Base-by-base conservation (phyloP, 257 asterid species). In the Orobanche coerulescens region DNA sequence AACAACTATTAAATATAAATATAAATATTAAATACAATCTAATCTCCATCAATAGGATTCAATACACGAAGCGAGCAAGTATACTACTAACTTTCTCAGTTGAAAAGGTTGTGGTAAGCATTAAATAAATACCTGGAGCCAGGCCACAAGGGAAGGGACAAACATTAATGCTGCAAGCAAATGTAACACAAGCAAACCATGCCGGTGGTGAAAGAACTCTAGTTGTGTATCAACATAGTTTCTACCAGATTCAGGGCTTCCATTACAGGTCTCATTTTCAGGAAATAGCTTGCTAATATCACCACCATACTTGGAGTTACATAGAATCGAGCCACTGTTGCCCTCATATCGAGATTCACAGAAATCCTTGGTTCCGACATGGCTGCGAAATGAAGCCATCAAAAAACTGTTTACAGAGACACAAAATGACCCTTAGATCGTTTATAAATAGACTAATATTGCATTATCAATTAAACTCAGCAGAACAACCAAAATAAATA, bases 321-420 rank as follows among this genome's bases (percentile, higher is more conserved):
- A 69, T 43, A 62, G 84, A 71, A 36, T 48, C 7, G 75, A 62
- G 58, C 58, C 71, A 63, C 65, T 48, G 44, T 37, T 42, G 37
- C 64, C 59, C 39, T 75, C 81, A 36, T 62, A 74, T 61, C 68
- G 76, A 60, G 84, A 76, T 64, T 74, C 80, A 48, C 58, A 31
- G 33, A 75, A 63, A 73, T 81, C 93, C 73, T 78, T 73, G 62
- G 71, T 73, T 53, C 75, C 86, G 71, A 68, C 73, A 75, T 80
- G 85, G 76, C 95, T 86, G 91, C 79, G 81, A 82, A 76, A 76
- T 70, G 95, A 88, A 81, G 90, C 86, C 88, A 84, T 82, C 79
- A 82, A 75, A 78, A 71, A 79, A 77, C 93, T 82, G 87, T 72
- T 79, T 71, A 71, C 86, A 76, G 30, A 83, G 72, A 74, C 79